phyloP scores from a whole-genome alignment of 1,139 yeast genomes.

The Sugiyamaella sp. region DNA sequence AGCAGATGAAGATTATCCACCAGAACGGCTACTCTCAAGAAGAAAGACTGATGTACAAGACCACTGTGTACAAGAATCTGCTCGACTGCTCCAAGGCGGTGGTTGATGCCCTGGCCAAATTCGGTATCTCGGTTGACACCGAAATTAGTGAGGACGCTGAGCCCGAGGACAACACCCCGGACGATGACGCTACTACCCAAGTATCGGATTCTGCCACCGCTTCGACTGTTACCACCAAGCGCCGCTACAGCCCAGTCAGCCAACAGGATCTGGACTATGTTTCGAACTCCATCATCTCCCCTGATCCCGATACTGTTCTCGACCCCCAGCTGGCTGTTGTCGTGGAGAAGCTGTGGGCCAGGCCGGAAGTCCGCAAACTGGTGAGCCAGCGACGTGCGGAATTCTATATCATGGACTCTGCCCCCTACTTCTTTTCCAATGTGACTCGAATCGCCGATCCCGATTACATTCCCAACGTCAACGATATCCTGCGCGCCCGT shows the following conservation, averaged over 20 bases:
- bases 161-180: not conserved
- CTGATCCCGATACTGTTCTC: slow-evolving; percentile 38
- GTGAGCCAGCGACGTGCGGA: slow-evolving; percentile 65
- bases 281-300: slow-evolving; percentile 34
- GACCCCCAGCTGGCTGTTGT: slow-evolving; percentile 36
- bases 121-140: slow-evolving; percentile 28
- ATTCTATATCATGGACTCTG: slow-evolving; percentile 86
- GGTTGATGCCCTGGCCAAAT: slow-evolving; percentile 53
- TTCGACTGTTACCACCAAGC: not conserved
- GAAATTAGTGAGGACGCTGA: slow-evolving; percentile 16
- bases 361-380: slow-evolving; percentile 61
- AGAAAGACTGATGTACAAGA: slow-evolving; percentile 64
- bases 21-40: slow-evolving; percentile 67
- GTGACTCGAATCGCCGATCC: slow-evolving; percentile 62
- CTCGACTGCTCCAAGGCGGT: slow-evolving; percentile 65
- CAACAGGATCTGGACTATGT: slow-evolving; percentile 33
- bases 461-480: slow-evolving; percentile 69
- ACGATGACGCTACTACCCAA: not conserved
- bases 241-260: slow-evolving; percentile 19
- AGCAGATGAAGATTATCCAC: slow-evolving; percentile 76
- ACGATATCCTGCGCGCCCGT: slow-evolving; percentile 83
- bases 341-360: slow-evolving; percentile 53
- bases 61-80: slow-evolving; percentile 66
- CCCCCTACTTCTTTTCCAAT: slow-evolving; percentile 74
- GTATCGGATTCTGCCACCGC: not conserved